A percentile compares a stretch with the other conserved stretches of the same genome.
Evolutionary conservation across 1,284 basidiomycete genomes (phyloP).

Genomic region (Naganishia sp.): DNA sequence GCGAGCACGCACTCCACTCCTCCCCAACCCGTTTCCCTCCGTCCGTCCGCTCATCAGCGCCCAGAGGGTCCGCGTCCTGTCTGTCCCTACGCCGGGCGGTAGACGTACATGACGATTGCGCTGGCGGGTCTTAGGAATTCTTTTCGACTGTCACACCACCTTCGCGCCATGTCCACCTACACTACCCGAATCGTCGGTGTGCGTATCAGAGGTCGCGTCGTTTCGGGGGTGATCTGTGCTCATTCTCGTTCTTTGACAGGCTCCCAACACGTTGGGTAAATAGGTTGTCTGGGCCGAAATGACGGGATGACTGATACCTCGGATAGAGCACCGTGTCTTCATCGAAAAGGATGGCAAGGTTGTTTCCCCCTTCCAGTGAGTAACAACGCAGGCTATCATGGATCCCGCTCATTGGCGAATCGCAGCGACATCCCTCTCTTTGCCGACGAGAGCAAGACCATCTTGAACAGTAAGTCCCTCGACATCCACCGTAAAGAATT

Average conservation of each 20-base stretch:
- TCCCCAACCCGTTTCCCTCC: no score
- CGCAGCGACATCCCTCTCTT: slow-evolving; percentile 85
- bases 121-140: slow-evolving; percentile 9
- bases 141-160: slow-evolving; percentile 1
- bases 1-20: no score
- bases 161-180: slow-evolving; percentile 32
- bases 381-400: slow-evolving; percentile 5
- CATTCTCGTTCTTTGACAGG: slow-evolving; percentile 45
- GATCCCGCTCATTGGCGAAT: neutral
- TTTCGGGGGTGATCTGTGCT: no score
- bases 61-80: no score
- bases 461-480: slow-evolving; percentile 73
- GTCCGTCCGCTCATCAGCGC: no score
- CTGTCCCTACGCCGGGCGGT: no score
- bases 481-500: neutral
- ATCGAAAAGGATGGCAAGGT: slow-evolving; percentile 84
- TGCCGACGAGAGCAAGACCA: slow-evolving; percentile 85
- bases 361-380: slow-evolving; percentile 81
- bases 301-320: slow-evolving; percentile 31
- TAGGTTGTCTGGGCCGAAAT: no score
- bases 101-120: slow-evolving; percentile 22
- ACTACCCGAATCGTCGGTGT: slow-evolving; percentile 37
- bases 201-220: slow-evolving; percentile 6
- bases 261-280: slow-evolving; percentile 88
- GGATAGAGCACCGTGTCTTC: slow-evolving; percentile 86